Evolutionary conservation across 768 basidiomycete species (phyloP), one percentile per base, ranked within the genome.

Genomic region (Calvatia gigantea): DNA sequence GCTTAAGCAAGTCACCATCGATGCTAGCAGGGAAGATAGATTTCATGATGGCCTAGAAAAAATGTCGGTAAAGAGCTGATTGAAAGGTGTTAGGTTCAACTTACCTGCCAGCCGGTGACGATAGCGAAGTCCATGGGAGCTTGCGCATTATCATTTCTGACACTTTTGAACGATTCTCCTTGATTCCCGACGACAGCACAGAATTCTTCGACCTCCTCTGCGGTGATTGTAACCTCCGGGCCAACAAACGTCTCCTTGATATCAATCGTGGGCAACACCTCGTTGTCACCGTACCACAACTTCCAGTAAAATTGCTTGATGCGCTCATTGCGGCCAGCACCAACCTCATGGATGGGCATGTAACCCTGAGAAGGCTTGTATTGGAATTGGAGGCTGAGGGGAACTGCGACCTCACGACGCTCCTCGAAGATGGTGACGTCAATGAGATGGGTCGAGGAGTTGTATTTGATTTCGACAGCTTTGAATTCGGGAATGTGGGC

Each of bases 71-170:
- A 31, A 53, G 17, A 44, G 51, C 31, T 27, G n/a, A 32, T 23
- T 15, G 23, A 12, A 38, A 53, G 44, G 6, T 17, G 54, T 25
- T 27, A 39, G n/a, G n/a, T n/a, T 27, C 21, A 49, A 72, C 87
- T 58, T 67, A 94, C 94, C 87, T 96, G 86, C 97, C 97, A 99
- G 43, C 96, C 95, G 37, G 94, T 87, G 48, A 98, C 96, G 65
- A 99, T 99, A 23, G 95, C 93, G 64, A 97, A 98, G 73, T 98
- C 96, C 92, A 99, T 96, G 0, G 97, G 97, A 1, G 96, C 94
- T 64, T 89, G 83, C 41, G 93, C 83, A 31, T 78, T 77, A 21
- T 78, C 76, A 45, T 78, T 86, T 54, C 93, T 81, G 2, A 78
- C 83, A 11, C 80, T 76, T 80, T 95, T 93, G 81, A 96, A 99